Percentiles rank a stretch among this genome's conserved stretches.
phyloP scores from a whole-genome alignment of 257 asterid genomes.

The Echium plantagineum region DNA sequence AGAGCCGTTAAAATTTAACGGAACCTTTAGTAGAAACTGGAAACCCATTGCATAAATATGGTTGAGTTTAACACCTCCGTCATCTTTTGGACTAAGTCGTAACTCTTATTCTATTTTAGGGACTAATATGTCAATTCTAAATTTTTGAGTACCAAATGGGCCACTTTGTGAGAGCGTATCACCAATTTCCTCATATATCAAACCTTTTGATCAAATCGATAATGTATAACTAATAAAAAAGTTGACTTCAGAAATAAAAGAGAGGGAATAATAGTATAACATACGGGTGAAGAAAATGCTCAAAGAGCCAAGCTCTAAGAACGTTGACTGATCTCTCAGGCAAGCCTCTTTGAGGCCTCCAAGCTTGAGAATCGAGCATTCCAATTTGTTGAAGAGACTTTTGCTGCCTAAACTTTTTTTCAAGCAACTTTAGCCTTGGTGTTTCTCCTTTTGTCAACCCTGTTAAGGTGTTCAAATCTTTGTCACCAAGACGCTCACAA shows the following conservation, averaged over 20 bases:
- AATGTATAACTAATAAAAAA: no score
- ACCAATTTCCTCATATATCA: no score
- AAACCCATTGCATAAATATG: no score
- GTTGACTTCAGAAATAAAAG: neutral
- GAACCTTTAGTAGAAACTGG: no score
- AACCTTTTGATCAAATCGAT: no score
- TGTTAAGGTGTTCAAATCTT: slow-evolving; percentile 22
- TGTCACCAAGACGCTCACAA: slow-evolving; percentile 59
- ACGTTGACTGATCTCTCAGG: slow-evolving; percentile 66
- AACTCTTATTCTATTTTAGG: no score
- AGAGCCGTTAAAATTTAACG: no score
- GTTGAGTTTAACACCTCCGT: no score
- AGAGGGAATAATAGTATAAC: neutral
- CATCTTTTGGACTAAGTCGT: no score
- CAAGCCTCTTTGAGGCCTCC: slow-evolving; percentile 85
- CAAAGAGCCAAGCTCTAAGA: slow-evolving; percentile 75
- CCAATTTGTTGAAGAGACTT: slow-evolving; percentile 51
- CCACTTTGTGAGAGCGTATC: no score
- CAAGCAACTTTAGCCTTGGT: slow-evolving; percentile 52
- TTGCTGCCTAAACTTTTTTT: slow-evolving; percentile 52
- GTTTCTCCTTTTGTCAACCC: slow-evolving; percentile 72
- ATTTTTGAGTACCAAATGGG: no score
- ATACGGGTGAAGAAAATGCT: slow-evolving; percentile 84
- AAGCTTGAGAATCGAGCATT: slow-evolving; percentile 52
- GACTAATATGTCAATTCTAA: slow-evolving; percentile 6